Percentiles rank a stretch among this genome's conserved stretches.
Evolutionary conservation across 2,329 filamentous ascomycete genomes (phyloP).

Genomic region (Emergomyces africanus): DNA sequence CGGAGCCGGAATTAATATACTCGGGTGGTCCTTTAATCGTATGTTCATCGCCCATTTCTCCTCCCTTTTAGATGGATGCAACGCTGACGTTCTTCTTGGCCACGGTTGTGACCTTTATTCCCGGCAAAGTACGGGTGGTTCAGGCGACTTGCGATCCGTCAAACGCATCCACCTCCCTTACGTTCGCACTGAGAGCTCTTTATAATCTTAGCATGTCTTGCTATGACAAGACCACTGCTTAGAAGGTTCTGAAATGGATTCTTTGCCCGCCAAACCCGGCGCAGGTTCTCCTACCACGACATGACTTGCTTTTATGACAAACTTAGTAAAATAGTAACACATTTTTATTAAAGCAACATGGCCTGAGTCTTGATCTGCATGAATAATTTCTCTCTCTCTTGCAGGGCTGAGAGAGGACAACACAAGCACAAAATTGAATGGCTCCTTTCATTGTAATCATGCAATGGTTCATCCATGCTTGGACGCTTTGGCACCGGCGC

Average conservation of each 20-base stretch:
- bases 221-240: not conserved
- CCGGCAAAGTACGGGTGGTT: constrained; percentile 3
- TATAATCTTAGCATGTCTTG: not conserved
- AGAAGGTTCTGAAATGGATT: constrained; percentile 1
- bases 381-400: too few relatives aligned
- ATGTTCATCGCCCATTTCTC: not conserved
- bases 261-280: constrained; percentile 2
- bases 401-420: too few relatives aligned
- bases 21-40: not conserved
- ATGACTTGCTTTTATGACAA: too few relatives aligned
- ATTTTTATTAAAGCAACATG: too few relatives aligned
- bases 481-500: too few relatives aligned
- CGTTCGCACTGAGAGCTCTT: not conserved
- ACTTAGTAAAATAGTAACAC: too few relatives aligned
- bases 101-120: constrained; percentile 1
- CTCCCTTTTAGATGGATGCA: not conserved
- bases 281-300: too few relatives aligned
- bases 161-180: not conserved
- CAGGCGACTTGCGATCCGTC: constrained; percentile 4
- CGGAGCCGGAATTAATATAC: not conserved
- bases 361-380: too few relatives aligned
- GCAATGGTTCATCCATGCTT: too few relatives aligned
- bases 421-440: too few relatives aligned
- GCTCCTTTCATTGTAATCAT: too few relatives aligned
- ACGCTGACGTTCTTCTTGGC: not conserved